Evolutionary conservation across 192 early-diverging fungal species (phyloP).

Genomic region (Cetraspora pellucida): DNA sequence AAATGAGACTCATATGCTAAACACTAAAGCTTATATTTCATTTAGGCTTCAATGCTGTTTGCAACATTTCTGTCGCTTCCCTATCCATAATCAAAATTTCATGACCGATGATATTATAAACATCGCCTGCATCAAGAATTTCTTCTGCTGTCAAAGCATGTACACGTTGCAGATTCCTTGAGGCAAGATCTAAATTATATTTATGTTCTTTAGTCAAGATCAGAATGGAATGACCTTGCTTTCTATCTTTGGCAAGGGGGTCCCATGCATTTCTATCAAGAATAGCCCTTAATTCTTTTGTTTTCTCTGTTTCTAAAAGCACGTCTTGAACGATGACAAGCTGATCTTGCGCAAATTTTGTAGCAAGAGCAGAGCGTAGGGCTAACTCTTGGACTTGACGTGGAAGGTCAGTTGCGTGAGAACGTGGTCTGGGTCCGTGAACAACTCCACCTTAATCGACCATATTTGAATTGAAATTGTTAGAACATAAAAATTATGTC

Average conservation of each 20-base stretch:
- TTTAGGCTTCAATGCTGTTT: conserved; percentile 36
- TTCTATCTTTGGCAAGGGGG: conserved; percentile 37
- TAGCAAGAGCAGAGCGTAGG: conserved; percentile 79
- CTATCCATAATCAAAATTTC: conserved; percentile 24
- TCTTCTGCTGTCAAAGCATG: conserved; percentile 5
- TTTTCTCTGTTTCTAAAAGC: conserved; percentile 55
- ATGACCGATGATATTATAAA: conserved; percentile 38
- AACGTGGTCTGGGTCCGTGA: conserved; percentile 93
- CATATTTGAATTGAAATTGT: background rate
- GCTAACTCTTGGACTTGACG: conserved; percentile 85
- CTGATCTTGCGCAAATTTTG: conserved; percentile 91
- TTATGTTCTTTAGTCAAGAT: conserved; percentile 30
- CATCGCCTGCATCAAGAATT: conserved; percentile 10
- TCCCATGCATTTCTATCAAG: conserved; percentile 49
- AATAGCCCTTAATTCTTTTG: conserved; percentile 52
- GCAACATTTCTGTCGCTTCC: background rate
- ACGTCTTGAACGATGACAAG: conserved; percentile 80
- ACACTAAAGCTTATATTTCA: background rate
- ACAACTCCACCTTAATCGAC: conserved; percentile 65
- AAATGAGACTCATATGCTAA: too few relatives aligned
- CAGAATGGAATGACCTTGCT: conserved; percentile 39
- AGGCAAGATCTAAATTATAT: conserved; percentile 28
- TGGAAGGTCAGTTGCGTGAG: conserved; percentile 83
- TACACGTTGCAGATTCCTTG: conserved; percentile 17
- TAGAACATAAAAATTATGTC: background rate